Conservation (phyloP, 164 flowering plant genomes). For the Vitis riparia region DNA sequence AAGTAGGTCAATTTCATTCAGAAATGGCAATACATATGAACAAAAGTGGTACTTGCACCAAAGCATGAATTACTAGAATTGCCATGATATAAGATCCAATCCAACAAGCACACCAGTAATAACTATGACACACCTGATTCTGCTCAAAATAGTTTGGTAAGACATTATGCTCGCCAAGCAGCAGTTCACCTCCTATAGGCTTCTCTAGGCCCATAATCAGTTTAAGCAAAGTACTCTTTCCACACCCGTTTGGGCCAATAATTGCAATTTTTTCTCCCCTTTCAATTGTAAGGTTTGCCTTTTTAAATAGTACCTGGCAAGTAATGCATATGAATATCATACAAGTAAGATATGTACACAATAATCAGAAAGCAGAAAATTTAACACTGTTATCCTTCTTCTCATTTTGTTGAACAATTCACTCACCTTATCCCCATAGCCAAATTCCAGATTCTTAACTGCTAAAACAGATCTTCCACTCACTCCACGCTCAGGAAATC, state of each 20-base stretch:
- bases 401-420: background rate
- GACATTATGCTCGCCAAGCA: conserved; percentile 92
- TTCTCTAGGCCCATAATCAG: conserved; percentile 83
- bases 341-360: background rate
- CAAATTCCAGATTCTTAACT: conserved; percentile 69
- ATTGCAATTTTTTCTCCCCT: conserved; percentile 93
- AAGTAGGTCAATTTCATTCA: conserved; percentile 4
- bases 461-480: conserved; percentile 76
- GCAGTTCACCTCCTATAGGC: conserved; percentile 74
- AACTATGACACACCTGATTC: conserved; percentile 71
- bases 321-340: conserved; percentile 1
- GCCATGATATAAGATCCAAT: background rate
- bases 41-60: background rate
- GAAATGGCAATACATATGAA: background rate
- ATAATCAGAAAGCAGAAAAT: conserved; percentile 1
- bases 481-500: conserved; percentile 93
- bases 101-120: background rate
- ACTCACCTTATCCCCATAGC: conserved; percentile 69
- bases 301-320: conserved; percentile 70
- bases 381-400: background rate
- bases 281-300: conserved; percentile 76
- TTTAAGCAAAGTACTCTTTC: conserved; percentile 93
- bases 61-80: background rate
- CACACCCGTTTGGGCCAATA: conserved; percentile 98
- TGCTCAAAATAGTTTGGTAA: conserved; percentile 98